Evolutionary conservation across 2,329 filamentous ascomycete genomes (phyloP).

Genomic region (Aspergillus sp.): DNA sequence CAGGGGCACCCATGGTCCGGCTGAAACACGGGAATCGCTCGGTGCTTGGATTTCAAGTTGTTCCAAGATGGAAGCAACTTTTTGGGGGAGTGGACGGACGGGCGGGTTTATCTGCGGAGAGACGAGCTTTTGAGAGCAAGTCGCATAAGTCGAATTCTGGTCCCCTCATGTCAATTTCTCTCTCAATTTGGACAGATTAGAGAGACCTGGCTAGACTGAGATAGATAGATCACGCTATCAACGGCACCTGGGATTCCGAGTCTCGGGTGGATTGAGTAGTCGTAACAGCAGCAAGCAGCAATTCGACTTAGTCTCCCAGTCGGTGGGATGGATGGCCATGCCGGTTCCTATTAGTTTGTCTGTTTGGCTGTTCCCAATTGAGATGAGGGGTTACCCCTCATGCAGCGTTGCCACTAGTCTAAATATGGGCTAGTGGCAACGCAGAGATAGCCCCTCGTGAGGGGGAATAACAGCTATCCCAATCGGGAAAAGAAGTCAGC

Average conservation of each 20-base stretch:
- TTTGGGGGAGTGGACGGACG: too few relatives aligned
- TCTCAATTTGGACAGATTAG: neutral
- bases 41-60: neutral
- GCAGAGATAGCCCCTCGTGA: constrained; percentile 14
- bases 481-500: neutral
- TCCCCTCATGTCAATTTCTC: too few relatives aligned
- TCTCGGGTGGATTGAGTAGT: neutral
- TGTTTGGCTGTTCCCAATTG: neutral
- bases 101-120: neutral
- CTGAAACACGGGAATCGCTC: neutral
- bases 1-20: neutral
- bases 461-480: constrained; percentile 12
- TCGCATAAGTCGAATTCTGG: neutral
- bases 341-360: neutral
- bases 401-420: neutral
- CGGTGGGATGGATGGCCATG: neutral
- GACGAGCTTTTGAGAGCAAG: neutral
- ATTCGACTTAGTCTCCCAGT: neutral
- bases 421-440: neutral
- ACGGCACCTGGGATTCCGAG: neutral
- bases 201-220: neutral
- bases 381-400: neutral
- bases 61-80: neutral
- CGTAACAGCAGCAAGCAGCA: neutral
- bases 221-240: neutral